A percentile compares a stretch with the other conserved stretches of the same genome.
Conservation (phyloP, 768 basidiomycete genomes). For the Lepiota venenata region DNA sequence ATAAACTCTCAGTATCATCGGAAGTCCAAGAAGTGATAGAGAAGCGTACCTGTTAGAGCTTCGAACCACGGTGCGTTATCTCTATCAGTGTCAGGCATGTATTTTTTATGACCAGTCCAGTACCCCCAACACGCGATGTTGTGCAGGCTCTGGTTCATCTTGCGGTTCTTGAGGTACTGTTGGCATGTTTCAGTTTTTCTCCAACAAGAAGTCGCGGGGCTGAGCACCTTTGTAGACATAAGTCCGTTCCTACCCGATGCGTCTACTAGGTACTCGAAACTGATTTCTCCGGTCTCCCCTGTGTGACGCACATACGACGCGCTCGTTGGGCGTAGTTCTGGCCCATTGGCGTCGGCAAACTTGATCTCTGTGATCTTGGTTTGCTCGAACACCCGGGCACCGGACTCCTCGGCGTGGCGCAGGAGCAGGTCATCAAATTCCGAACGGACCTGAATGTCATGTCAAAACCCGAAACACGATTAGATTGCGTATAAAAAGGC, state of each 20-base stretch:
- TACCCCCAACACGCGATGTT: conserved; percentile 35
- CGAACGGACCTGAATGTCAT: conserved; percentile 25
- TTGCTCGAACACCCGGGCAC: conserved; percentile 30
- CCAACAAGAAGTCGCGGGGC: conserved; percentile 8
- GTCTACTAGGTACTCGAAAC: conserved; percentile 33
- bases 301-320: conserved; percentile 22
- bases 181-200: neutral
- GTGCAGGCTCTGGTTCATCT: conserved; percentile 26
- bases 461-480: neutral
- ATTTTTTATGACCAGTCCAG: conserved; percentile 26
- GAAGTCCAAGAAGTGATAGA: neutral
- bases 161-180: conserved; percentile 28
- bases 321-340: conserved; percentile 18
- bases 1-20: neutral
- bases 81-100: conserved; percentile 25
- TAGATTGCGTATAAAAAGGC: neutral
- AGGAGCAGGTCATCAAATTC: conserved; percentile 35
- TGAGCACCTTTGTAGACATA: conserved; percentile 29
- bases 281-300: conserved; percentile 23
- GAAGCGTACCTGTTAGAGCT: conserved; percentile 23
- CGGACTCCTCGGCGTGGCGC: conserved; percentile 27
- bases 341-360: conserved; percentile 17
- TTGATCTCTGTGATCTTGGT: conserved; percentile 25
- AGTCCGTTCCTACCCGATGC: conserved; percentile 32
- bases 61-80: conserved; percentile 36